Conservation (phyloP, 306 rosid species). For the Quercus alba region DNA sequence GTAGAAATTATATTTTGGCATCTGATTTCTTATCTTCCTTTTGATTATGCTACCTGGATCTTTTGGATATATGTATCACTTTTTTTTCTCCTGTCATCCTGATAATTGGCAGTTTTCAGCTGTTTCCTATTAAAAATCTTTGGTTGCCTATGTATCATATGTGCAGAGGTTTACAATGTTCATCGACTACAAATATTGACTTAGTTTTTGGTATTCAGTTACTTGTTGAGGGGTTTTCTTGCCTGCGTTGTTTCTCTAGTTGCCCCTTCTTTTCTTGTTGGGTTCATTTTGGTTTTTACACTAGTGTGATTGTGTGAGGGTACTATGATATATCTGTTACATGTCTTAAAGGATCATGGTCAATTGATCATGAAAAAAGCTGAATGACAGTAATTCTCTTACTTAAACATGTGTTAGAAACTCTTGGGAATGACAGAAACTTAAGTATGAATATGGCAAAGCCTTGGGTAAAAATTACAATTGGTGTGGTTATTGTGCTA, state of each 20-base stretch:
- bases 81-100: neutral
- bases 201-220: neutral
- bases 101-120: neutral
- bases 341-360: too few species aligned
- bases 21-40: neutral
- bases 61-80: neutral
- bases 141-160: neutral
- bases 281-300: neutral
- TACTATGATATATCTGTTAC: too few species aligned
- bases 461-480: too few species aligned
- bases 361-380: too few species aligned
- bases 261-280: neutral
- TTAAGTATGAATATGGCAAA: too few species aligned
- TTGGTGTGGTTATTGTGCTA: too few species aligned
- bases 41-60: slow-evolving; percentile 5
- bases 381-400: too few species aligned
- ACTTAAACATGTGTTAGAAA: too few species aligned
- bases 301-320: neutral
- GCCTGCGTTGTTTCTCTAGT: neutral
- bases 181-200: neutral
- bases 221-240: too few species aligned
- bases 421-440: too few species aligned
- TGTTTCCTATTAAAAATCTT: neutral
- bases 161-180: neutral
- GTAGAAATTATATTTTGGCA: slow-evolving; percentile 23